These are phyloP conservation scores for Solanum phureja DNA, from an alignment of 257 asterid species.

Conservation along the genomic window DNA sequence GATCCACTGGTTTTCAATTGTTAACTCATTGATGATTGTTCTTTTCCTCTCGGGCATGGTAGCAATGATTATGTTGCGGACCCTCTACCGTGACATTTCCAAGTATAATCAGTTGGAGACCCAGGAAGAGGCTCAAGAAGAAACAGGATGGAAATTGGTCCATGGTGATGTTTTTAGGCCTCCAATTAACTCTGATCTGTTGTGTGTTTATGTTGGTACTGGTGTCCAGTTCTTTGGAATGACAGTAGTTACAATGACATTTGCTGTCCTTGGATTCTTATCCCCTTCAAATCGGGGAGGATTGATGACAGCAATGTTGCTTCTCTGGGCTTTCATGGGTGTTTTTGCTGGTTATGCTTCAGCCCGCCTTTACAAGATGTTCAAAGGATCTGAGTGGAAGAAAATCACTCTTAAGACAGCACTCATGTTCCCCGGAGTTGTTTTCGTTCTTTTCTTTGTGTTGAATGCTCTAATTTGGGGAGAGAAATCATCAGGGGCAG, in stretches of 20 bases:
- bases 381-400: slow-evolving; percentile 90
- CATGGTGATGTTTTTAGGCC: slow-evolving; percentile 91
- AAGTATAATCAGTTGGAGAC: slow-evolving; percentile 85
- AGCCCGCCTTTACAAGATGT: slow-evolving; percentile 82
- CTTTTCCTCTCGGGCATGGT: slow-evolving; percentile 91
- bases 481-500: slow-evolving; percentile 83
- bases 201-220: slow-evolving; percentile 79
- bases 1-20: slow-evolving; percentile 89
- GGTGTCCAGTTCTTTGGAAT: slow-evolving; percentile 80
- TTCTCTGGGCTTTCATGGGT: slow-evolving; percentile 93
- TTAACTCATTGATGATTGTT: slow-evolving; percentile 85
- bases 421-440: slow-evolving; percentile 62
- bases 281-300: slow-evolving; percentile 95
- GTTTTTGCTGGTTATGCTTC: slow-evolving; percentile 78
- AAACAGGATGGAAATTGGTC: slow-evolving; percentile 93
- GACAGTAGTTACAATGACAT: slow-evolving; percentile 72
- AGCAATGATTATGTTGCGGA: slow-evolving; percentile 87
- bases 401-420: slow-evolving; percentile 71
- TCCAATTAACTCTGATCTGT: slow-evolving; percentile 67
- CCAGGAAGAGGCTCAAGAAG: slow-evolving; percentile 93
- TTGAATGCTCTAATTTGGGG: slow-evolving; percentile 88
- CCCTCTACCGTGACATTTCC: slow-evolving; percentile 81
- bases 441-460: slow-evolving; percentile 54
- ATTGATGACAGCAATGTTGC: slow-evolving; percentile 84
- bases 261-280: slow-evolving; percentile 75